Evolutionary conservation across 179 eudicot species (phyloP), one percentile per base, ranked within the genome.

Genomic region (Sideroxylon spinosum): DNA sequence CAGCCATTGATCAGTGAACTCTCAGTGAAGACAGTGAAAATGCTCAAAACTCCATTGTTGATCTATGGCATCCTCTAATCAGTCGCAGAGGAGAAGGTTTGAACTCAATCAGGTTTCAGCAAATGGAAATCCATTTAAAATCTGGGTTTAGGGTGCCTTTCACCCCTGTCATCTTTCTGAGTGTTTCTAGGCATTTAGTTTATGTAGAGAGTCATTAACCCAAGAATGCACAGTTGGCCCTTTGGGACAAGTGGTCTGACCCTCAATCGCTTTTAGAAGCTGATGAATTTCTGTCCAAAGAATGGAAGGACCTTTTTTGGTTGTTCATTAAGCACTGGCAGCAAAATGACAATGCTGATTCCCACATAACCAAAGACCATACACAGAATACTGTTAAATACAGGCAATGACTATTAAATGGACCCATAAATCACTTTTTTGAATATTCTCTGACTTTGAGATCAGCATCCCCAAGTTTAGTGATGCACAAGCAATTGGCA

Each of bases 391-490:
- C 93, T 78, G 75, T 87, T 72, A 82, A 90, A 37, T 80, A 77
- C 88, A 98, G 97, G 64, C 85, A 87, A 62, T 87, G 92, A 74
- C 81, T 92, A 56, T 79, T 95, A 57, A 89, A 89, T 78, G 92
- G 88, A 75, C 87, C 83, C 73, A 81, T 93, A 56, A 91, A 64
- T 86, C 99, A 19, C 78, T 37, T 95, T 68, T 95, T 95, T 81
- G 99, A 95, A 79, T 90, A 90, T 73, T 93, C 99, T 79, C 89
- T 93, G 68, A 86, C 90, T 76, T 91, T 95, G 74, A 90, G 99
- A 74, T 93, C 99, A 80, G 87, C 99, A 81, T 95, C 99, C 12
- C 92, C 99, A 79, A 89, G 90, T 84, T 73, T 95, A 90, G 98
- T 90, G 56, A 84, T 93, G 37, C 92, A 93, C 75, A 87, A 93